phyloP scores from a whole-genome alignment of 208 protist species.

The Trypanosoma scelopori region DNA sequence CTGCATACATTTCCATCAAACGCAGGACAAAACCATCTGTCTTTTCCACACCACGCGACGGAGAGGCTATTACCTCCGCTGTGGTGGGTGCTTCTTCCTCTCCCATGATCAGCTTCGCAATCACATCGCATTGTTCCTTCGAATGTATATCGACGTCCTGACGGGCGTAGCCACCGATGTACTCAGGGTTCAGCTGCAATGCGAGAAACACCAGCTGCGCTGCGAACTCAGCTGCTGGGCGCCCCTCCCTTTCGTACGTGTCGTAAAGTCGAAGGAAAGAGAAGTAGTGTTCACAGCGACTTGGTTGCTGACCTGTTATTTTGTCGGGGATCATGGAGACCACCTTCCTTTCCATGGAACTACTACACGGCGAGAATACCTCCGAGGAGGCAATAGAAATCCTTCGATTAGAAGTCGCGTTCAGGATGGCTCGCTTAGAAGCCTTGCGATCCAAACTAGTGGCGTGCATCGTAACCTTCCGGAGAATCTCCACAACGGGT shows the following conservation, averaged over 20 bases:
- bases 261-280: slow-evolving; percentile 88
- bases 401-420: slow-evolving; percentile 40
- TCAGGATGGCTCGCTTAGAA: slow-evolving; percentile 78
- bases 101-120: slow-evolving; percentile 55
- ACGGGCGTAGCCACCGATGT: slow-evolving; percentile 65
- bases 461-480: slow-evolving; percentile 66
- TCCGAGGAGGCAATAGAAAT: slow-evolving; percentile 26
- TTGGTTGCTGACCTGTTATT: slow-evolving; percentile 17
- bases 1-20: slow-evolving; percentile 81
- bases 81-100: slow-evolving; percentile 74
- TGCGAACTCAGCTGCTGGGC: slow-evolving; percentile 44
- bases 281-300: slow-evolving; percentile 84
- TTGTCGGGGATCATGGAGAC: slow-evolving; percentile 10
- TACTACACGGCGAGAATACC: slow-evolving; percentile 25
- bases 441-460: slow-evolving; percentile 82
- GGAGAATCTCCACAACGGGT: slow-evolving; percentile 69
- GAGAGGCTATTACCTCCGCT: slow-evolving; percentile 70
- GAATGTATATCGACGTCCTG: slow-evolving; percentile 48
- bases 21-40: slow-evolving; percentile 85
- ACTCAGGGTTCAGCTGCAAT: slow-evolving; percentile 70
- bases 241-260: slow-evolving; percentile 63
- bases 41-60: slow-evolving; percentile 28
- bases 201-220: slow-evolving; percentile 82
- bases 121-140: slow-evolving; percentile 50
- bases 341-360: slow-evolving; percentile 14